Base-by-base conservation (phyloP, 371 early-diverging fungal genomes). In the Haplosporangium sp. region DNA sequence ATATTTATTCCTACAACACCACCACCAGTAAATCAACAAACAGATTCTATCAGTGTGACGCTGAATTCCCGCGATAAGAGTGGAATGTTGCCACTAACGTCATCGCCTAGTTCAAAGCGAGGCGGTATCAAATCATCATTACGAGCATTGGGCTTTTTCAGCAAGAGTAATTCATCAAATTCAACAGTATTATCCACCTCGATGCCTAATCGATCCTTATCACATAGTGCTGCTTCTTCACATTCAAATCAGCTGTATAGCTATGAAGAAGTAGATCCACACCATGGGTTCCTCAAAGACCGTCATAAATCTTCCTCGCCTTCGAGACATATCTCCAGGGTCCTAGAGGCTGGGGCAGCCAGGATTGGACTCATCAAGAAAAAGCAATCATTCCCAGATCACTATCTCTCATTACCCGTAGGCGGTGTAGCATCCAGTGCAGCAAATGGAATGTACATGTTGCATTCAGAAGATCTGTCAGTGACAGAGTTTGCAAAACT, bases 401-500 rank as follows among this genome's bases (percentile, higher is more conserved):
- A 81, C 35, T 81, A 81, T 47, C 42, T 81, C 6, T 81, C 82
- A 10, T 52, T 81, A 27, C 82, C 82, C 0, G 66, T 72, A 0
- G 82, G 82, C 5, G 75, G 68, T 0, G 27, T 57, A n/a, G 62
- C 78, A 13, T 45, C 62, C 5, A 42, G 61, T 13, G 42, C 70
- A 13, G 34, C 71, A n/a, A 81, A 37, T 37, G 67, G 64, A 27
- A 59, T 63, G 58, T 67, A 73, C 17, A 67, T 53, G 62, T 40
- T 75, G 55, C 74, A 74, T 38, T 81, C 82, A 3, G 82, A 75
- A 19, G 82, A 81, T 35, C 48, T 81, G 50, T 81, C 82, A 1
- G 67, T 72, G 7, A 63, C 69, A 35, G 82, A 81, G 63, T 81
- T 81, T 66, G 82, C 82, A 2, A 74, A 72, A 20, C 60, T 81